phyloP scores from a whole-genome alignment of 169 alveolate genomes.

The Plasmodium malariae region DNA sequence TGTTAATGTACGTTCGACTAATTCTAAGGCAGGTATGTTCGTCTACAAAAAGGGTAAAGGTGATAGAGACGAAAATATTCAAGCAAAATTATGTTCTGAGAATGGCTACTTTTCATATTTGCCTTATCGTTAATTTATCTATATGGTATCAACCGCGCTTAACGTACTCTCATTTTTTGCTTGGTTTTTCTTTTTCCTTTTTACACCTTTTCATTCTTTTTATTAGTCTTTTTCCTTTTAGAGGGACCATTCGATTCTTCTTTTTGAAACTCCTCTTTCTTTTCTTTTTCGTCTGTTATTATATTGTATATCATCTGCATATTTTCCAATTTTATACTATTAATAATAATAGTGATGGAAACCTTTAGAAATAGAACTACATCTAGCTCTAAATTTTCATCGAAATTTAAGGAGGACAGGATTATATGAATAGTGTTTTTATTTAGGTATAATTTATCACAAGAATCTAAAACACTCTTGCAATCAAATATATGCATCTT shows the following conservation, averaged over 20 bases:
- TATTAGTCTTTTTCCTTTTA: constrained; percentile 18
- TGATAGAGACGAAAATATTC: not conserved
- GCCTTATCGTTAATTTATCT: not conserved
- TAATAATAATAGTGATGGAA: constrained; percentile 54
- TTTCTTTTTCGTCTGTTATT: constrained; percentile 53
- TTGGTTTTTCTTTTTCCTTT: not conserved
- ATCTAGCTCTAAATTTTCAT: constrained; percentile 54
- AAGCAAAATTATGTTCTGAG: no score
- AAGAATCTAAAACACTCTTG: constrained; percentile 58
- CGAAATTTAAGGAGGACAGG: constrained; percentile 53
- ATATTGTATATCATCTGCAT: constrained; percentile 69
- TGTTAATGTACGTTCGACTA: constrained; percentile 70
- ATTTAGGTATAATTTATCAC: constrained; percentile 58
- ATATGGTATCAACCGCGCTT: not conserved
- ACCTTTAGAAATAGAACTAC: constrained; percentile 31
- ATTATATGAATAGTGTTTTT: constrained; percentile 67
- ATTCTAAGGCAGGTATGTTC: constrained; percentile 70
- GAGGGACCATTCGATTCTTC: not conserved
- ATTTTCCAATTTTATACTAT: constrained; percentile 39
- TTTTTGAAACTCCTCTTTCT: constrained; percentile 34
- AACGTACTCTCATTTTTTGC: not conserved
- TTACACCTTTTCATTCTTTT: constrained; percentile 27
- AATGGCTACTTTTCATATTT: not conserved
- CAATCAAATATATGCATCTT: constrained; percentile 73
- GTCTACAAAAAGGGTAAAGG: constrained; percentile 2